Conservation (phyloP, 2,329 filamentous ascomycete genomes). For the Pyricularia sp. region DNA sequence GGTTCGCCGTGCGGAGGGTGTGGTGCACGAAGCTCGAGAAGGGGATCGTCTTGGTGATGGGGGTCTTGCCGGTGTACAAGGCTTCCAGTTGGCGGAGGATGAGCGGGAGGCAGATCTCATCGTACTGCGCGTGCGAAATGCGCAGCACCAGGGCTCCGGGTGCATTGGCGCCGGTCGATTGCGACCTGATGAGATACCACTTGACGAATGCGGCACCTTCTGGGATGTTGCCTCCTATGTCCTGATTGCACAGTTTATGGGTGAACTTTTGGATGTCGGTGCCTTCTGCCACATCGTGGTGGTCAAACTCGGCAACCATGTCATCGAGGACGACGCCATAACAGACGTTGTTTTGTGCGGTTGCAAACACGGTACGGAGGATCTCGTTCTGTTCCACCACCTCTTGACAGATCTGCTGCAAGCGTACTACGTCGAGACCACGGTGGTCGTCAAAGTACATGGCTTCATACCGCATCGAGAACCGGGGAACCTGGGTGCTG, state of each 20-base stretch:
- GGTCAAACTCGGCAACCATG: conserved; percentile 38
- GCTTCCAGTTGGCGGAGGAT: conserved; percentile 47
- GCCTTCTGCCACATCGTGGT: background rate
- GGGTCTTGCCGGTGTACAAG: conserved; percentile 22
- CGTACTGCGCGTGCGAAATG: conserved; percentile 57
- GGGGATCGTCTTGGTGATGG: conserved; percentile 20
- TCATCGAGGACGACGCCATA: conserved; percentile 45
- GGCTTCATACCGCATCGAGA: conserved; percentile 50
- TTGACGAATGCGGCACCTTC: conserved; percentile 48
- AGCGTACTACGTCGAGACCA: conserved; percentile 19
- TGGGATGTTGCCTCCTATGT: conserved; percentile 39
- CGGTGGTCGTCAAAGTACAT: conserved; percentile 44
- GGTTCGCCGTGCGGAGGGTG: conserved; percentile 25
- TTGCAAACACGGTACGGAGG: conserved; percentile 51
- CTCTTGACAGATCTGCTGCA: conserved; percentile 36
- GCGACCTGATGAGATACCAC: conserved; percentile 37
- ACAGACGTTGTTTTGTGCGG: conserved; percentile 30
- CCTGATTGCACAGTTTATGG: conserved; percentile 38
- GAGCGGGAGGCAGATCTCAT: conserved; percentile 52
- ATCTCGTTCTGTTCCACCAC: conserved; percentile 51
- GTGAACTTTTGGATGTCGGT: conserved; percentile 38
- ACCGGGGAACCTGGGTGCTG: conserved; percentile 44
- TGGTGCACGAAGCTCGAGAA: conserved; percentile 34
- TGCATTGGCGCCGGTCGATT: conserved; percentile 13
- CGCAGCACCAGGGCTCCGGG: conserved; percentile 39